Conservation (phyloP, 2,329 filamentous ascomycete species). For the Trichoderma atroviride region DNA sequence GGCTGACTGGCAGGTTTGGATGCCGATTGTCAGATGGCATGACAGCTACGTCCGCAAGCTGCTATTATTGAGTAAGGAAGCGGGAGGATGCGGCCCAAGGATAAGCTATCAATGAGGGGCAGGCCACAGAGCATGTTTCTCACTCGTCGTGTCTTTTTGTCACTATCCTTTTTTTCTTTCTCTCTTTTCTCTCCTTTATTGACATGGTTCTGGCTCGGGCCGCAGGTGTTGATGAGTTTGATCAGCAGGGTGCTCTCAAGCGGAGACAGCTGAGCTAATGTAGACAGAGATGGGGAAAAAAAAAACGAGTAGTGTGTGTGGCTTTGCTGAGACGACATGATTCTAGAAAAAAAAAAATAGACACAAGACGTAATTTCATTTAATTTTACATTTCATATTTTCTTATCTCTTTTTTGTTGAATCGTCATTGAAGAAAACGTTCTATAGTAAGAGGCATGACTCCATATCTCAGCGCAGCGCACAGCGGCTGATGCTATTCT, state of each 20-base stretch:
- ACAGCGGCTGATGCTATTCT: constrained; percentile 18
- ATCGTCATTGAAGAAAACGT: background rate
- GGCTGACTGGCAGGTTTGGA: constrained; percentile 3
- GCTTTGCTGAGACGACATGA: constrained; percentile 1
- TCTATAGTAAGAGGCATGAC: background rate
- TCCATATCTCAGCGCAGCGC: constrained; percentile 19
- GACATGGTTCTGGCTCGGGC: background rate
- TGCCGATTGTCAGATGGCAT: constrained; percentile 19
- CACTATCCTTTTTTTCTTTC: background rate
- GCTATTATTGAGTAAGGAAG: background rate
- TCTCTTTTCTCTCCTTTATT: background rate
- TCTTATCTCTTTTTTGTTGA: background rate
- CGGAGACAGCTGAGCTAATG: background rate
- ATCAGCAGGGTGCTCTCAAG: constrained; percentile 7
- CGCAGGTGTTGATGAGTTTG: background rate
- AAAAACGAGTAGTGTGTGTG: background rate
- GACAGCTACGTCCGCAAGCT: background rate
- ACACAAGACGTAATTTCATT: background rate
- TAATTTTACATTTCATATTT: no score
- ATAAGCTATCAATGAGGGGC: background rate
- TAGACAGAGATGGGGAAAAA: background rate
- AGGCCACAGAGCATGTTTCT: background rate
- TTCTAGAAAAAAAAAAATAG: background rate
- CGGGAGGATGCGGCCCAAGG: background rate
- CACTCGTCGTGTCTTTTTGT: background rate